Base-by-base conservation (phyloP, 495 filamentous ascomycete genomes). In the Talaromyces trachyspermus region DNA sequence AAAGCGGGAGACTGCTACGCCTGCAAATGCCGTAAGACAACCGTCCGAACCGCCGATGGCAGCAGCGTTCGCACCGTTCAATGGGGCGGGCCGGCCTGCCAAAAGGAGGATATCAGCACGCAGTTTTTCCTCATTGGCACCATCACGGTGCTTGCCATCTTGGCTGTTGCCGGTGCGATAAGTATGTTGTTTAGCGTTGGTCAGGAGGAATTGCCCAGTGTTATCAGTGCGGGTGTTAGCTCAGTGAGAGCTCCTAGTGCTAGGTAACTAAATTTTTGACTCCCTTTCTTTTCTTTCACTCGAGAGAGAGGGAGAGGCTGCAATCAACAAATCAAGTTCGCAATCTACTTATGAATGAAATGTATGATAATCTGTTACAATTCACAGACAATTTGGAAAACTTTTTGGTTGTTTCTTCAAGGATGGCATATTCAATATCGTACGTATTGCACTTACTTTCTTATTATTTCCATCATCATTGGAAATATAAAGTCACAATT, bases 101-200 rank as follows among this genome's bases (percentile, higher is more conserved):
- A 95, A 65, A 98, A 96, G 77, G 81, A 81, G 57, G 90, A 98
- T 62, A 66, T 97, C 37, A 89, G 85, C 64, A 76, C 81, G 15
- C 80, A 80, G 29, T 97, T 98, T 63, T 95, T 89, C 76, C 64
- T 98, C 30, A 71, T 98, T 54, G 71, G 78, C 4, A 77, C 81
- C 3, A 81, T 92, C 32, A 79, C 74, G 5, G 67, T 95, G 35
- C 58, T 78, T 17, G 68, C 88, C 22, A 60, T 87, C 8, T 65
- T 76, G 18, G 66, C 81, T 23, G 57, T 86, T 4, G 63, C 66
- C 12, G 83, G 80, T 63, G 80, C 79, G 5, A 77, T 98, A 55
- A 80, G 84, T 1, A 62, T 94, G 72, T 56, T 97, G 55, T 88
- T 79, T 51, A 78, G 69, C 36, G 83, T 96, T 54, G 92, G 92